Base-by-base conservation (phyloP, 2,329 filamentous ascomycete species). In the Fusarium paranaense region DNA sequence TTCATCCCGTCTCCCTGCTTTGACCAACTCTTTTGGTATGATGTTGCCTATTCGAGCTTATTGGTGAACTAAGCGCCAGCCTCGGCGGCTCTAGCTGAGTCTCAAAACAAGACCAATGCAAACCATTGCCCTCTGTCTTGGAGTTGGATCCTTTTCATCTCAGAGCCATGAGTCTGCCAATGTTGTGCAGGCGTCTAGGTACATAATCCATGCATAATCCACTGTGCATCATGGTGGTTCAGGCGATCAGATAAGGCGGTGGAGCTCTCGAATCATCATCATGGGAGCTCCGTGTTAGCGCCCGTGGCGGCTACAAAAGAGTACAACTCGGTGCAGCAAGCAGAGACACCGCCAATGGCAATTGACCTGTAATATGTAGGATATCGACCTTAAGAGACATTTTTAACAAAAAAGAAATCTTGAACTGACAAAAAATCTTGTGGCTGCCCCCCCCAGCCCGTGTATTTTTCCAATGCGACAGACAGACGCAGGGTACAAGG, bases 211-310 rank as follows among this genome's bases (percentile, higher is more conserved):
- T 65, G 58, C 32, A 64, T 38, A 62, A 40, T 25, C 54, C 20
- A 18, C 33, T 64, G 30, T 69, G 56, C 66, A 70, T 66, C 61
- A 64, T 72, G 56, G 33, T 52, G 42, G 32, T 47, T 56, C 57
- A 54, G 35, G 27, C 67, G 32, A 70, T 67, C 47, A 69, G 62
- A 75, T 63, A 71, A 62, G 60, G 47, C 52, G 54, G 38, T 52
- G 32, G 22, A 45, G 62, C 32, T 64, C 67, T 74, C 60, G 61
- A 66, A 62, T 68, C 71, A 72, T 63, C 64, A 74, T 74, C 61
- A 74, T 72, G 71, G 64, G 30, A 59, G 38, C 71, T 74, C 60
- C 7, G 14, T 66, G 27, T 72, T 69, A 72, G 62, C 68, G 65
- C 65, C 69, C 18, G 27, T 52, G 45, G 61, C 62, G 61, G 65